Percentiles rank a stretch among this genome's conserved stretches.
These are phyloP conservation scores for Solanum sitiens DNA, from an alignment of 257 asterid species.

Conservation along the genomic window DNA sequence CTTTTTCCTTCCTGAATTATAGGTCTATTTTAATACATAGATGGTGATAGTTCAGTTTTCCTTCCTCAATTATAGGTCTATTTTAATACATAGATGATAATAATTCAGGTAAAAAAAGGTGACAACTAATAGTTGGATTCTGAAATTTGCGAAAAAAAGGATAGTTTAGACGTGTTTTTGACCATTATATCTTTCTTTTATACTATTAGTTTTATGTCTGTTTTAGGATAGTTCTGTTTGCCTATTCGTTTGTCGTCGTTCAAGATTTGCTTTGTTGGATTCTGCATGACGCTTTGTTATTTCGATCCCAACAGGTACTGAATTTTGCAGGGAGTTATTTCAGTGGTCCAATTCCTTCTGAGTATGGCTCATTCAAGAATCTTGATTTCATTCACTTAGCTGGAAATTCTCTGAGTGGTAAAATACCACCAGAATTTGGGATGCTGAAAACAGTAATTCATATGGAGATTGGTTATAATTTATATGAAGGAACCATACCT, in stretches of 20 bases:
- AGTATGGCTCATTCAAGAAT: constrained; percentile 54
- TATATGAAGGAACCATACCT: constrained; percentile 68
- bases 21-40: too few relatives aligned
- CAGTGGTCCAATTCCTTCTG: constrained; percentile 74
- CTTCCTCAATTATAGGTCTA: too few relatives aligned
- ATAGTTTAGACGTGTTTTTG: neutral
- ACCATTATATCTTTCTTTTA: neutral
- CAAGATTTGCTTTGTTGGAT: neutral
- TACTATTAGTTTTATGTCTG: neutral
- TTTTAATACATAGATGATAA: neutral
- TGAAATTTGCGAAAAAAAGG: neutral
- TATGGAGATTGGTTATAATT: constrained; percentile 94
- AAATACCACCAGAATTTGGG: constrained; percentile 66
- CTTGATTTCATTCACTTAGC: constrained; percentile 80
- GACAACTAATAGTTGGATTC: neutral
- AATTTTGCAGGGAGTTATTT: constrained; percentile 98
- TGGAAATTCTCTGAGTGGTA: constrained; percentile 65
- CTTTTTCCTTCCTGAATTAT: too few relatives aligned
- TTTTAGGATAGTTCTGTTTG: neutral
- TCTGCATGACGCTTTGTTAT: neutral
- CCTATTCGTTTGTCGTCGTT: neutral
- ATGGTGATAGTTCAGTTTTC: too few relatives aligned
- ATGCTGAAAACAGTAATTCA: constrained; percentile 48
- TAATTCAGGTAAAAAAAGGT: neutral
- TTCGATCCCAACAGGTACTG: constrained; percentile 13